phyloP scores from a whole-genome alignment of 345 rosid genomes.

The Cardamine occulta region DNA sequence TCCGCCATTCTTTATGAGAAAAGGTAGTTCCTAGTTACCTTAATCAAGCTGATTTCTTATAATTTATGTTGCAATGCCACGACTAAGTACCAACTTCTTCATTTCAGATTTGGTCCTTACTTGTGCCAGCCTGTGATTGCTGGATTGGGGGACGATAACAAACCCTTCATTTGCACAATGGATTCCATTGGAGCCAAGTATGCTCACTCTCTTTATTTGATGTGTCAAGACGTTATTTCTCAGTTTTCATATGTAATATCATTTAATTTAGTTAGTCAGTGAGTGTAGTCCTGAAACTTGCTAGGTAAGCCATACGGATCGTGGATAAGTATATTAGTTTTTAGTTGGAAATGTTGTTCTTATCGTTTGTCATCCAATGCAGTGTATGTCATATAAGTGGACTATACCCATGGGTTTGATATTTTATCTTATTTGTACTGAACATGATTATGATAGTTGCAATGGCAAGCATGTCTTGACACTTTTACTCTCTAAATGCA shows the following conservation, averaged over 20 bases:
- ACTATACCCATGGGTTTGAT: background rate
- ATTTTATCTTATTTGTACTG: background rate
- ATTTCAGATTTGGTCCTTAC: slow-evolving; percentile 88
- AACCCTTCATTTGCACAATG: slow-evolving; percentile 98
- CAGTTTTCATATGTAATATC: background rate
- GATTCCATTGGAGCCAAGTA: slow-evolving; percentile 98
- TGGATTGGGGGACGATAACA: slow-evolving; percentile 89
- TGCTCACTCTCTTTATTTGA: slow-evolving; percentile 38
- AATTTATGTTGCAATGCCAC: background rate
- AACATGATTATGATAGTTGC: background rate
- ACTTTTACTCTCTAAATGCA: slow-evolving; percentile 37
- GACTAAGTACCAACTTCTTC: background rate
- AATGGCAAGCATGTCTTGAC: background rate
- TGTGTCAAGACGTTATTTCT: background rate
- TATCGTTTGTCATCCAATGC: background rate
- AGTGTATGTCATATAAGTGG: slow-evolving; percentile 4
- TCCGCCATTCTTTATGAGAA: slow-evolving; percentile 94
- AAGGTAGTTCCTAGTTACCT: slow-evolving; percentile 53
- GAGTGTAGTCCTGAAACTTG: slow-evolving; percentile 7
- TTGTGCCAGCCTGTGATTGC: slow-evolving; percentile 98
- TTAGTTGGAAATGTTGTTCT: background rate
- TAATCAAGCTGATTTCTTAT: background rate
- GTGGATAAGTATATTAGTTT: background rate
- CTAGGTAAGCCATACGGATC: background rate
- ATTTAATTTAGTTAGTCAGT: background rate